These are phyloP conservation scores for Sporothrix curviconia DNA, from an alignment of 2,329 filamentous ascomycete species.

Conservation along the genomic window DNA sequence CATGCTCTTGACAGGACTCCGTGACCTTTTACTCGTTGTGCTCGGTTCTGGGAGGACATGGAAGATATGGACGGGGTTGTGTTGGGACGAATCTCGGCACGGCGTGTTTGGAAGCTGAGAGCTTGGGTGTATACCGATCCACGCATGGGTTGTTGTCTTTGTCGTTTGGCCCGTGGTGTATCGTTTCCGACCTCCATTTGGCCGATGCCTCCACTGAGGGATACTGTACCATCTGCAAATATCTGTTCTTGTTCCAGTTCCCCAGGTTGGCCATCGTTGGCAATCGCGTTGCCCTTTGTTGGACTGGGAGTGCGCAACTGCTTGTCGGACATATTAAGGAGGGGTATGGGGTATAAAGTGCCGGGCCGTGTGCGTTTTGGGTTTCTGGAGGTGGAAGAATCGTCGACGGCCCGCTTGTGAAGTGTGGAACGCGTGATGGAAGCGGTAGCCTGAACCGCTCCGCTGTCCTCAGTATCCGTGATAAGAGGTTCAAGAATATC, in stretches of 20 bases:
- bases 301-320: no score
- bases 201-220: background rate
- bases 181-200: background rate
- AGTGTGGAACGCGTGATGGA: background rate
- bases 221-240: background rate
- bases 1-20: background rate
- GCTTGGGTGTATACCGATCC: no score
- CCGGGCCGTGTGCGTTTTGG: no score
- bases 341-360: no score
- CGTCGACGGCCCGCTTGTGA: no score
- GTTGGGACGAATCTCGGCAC: conserved; percentile 2
- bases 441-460: background rate
- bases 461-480: background rate
- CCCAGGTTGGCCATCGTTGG: no score
- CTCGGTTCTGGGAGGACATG: conserved; percentile 2
- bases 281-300: no score
- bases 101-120: conserved; percentile 6
- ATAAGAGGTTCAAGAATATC: background rate
- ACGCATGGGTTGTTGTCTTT: background rate
- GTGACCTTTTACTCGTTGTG: background rate
- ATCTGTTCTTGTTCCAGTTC: no score
- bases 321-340: no score
- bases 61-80: conserved; percentile 4
- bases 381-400: no score
- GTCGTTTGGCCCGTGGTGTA: background rate